Conservation (phyloP, 2,329 filamentous ascomycete species). For the Hymenoscyphus albidus region DNA sequence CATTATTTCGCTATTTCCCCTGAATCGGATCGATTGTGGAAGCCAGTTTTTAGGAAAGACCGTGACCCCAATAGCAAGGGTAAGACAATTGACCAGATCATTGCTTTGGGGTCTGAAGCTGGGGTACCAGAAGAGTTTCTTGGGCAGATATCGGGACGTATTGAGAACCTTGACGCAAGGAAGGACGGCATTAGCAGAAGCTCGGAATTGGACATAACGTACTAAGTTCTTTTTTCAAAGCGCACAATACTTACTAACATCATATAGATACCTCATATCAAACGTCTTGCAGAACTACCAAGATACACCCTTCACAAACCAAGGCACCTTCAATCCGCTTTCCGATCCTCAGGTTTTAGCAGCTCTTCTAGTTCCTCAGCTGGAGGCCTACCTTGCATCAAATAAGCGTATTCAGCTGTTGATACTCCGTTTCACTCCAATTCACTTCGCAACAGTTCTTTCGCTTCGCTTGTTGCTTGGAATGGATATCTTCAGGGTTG, state of each 20-base stretch:
- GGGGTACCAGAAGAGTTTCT: constrained; percentile 50
- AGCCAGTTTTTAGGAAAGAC: constrained; percentile 32
- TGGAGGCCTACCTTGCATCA: constrained; percentile 55
- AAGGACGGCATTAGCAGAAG: constrained; percentile 48
- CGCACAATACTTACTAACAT: background rate
- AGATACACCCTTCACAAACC: constrained; percentile 47
- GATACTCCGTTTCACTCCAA: constrained; percentile 54
- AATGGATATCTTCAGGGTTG: constrained; percentile 53
- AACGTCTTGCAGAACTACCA: constrained; percentile 55
- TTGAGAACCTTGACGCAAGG: constrained; percentile 54
- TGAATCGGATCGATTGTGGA: constrained; percentile 42
- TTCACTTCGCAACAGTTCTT: constrained; percentile 53
- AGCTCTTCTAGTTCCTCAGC: constrained; percentile 54
- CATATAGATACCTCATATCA: constrained; percentile 52
- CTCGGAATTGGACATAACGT: constrained; percentile 58
- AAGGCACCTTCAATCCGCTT: constrained; percentile 51
- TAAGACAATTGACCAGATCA: constrained; percentile 50
- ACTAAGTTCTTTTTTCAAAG: constrained; percentile 17
- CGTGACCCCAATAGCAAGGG: constrained; percentile 15
- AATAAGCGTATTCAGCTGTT: constrained; percentile 53
- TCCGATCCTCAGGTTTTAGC: constrained; percentile 52
- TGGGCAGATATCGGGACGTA: constrained; percentile 44
- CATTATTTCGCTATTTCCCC: constrained; percentile 46
- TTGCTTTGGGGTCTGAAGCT: constrained; percentile 56
- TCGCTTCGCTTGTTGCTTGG: constrained; percentile 57